phyloP scores from a whole-genome alignment of 2,329 filamentous ascomycete genomes.

The Fusarium nurragi region DNA sequence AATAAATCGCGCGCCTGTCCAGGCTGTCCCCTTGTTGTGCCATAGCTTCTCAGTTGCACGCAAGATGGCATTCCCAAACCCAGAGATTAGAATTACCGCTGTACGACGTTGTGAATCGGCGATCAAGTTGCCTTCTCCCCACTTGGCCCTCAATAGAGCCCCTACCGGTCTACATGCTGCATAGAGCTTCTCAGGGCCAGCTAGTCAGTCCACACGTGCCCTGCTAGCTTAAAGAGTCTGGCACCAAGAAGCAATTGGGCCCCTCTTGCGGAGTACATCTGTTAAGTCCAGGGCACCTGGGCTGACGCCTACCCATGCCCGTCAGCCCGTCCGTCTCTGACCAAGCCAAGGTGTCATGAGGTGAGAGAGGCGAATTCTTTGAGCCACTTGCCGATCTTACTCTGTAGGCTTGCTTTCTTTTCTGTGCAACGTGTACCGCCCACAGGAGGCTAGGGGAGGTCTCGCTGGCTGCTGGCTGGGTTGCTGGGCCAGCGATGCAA shows the following conservation, averaged over 20 bases:
- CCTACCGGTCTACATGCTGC: background rate
- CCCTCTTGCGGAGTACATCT: constrained; percentile 17
- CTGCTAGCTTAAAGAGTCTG: constrained; percentile 20
- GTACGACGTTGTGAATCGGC: constrained; percentile 33
- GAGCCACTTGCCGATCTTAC: constrained; percentile 22
- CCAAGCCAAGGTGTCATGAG: constrained; percentile 12
- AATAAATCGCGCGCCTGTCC: background rate
- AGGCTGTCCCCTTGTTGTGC: background rate
- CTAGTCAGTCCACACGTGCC: constrained; percentile 9
- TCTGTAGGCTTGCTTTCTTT: background rate
- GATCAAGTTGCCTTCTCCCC: constrained; percentile 28
- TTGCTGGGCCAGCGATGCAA: background rate
- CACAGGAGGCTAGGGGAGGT: background rate
- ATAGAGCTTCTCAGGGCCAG: background rate
- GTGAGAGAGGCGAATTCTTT: constrained; percentile 24
- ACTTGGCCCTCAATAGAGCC: background rate
- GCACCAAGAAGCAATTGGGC: constrained; percentile 8
- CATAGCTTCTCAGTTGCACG: constrained; percentile 1
- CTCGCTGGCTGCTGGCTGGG: background rate
- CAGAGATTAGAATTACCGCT: constrained; percentile 21
- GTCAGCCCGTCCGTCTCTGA: background rate
- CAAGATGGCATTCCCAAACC: background rate
- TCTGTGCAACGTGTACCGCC: background rate
- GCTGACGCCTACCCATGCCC: background rate
- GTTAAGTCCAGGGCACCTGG: constrained; percentile 19